Evolutionary conservation across 371 early-diverging fungal species (phyloP).

Genomic region (Dinochytrium kinnereticum): DNA sequence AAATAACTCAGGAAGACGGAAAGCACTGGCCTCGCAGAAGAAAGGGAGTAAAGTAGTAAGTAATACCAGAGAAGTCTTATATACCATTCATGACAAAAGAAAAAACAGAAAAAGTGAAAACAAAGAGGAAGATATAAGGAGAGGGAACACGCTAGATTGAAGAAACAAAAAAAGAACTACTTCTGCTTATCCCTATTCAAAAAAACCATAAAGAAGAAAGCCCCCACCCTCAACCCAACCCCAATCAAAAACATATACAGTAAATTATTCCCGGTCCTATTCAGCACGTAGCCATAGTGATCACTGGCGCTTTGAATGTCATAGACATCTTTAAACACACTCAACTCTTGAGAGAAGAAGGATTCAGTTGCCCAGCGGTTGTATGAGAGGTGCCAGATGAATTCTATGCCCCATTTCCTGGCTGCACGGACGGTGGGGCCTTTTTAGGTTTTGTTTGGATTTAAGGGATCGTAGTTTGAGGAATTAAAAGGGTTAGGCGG

Average conservation of each 20-base stretch:
- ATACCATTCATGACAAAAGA: too few species aligned
- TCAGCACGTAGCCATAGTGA: conserved; percentile 44
- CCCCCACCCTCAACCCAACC: conserved; percentile 36
- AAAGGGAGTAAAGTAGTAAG: too few species aligned
- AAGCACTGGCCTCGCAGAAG: too few species aligned
- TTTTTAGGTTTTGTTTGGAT: too few species aligned
- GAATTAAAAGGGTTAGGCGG: too few species aligned
- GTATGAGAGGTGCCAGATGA: conserved; percentile 41
- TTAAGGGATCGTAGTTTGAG: too few species aligned
- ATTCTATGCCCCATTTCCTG: conserved; percentile 34
- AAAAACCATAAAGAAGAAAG: conserved; percentile 43
- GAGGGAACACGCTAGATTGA: too few species aligned
- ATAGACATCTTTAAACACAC: conserved; percentile 12
- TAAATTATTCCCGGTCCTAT: conserved; percentile 35
- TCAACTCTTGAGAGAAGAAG: background rate
- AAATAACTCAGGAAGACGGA: too few species aligned
- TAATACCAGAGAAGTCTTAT: too few species aligned
- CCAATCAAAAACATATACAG: conserved; percentile 41
- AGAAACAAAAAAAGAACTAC: too few species aligned
- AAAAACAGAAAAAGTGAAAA: too few species aligned
- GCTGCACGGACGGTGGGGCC: conserved; percentile 39
- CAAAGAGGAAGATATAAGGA: too few species aligned
- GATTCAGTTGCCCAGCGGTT: conserved; percentile 47
- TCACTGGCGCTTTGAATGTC: background rate
- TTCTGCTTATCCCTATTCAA: conserved; percentile 51